These are phyloP conservation scores for Mycena floridula DNA, from an alignment of 768 basidiomycete genomes.

Conservation along the genomic window DNA sequence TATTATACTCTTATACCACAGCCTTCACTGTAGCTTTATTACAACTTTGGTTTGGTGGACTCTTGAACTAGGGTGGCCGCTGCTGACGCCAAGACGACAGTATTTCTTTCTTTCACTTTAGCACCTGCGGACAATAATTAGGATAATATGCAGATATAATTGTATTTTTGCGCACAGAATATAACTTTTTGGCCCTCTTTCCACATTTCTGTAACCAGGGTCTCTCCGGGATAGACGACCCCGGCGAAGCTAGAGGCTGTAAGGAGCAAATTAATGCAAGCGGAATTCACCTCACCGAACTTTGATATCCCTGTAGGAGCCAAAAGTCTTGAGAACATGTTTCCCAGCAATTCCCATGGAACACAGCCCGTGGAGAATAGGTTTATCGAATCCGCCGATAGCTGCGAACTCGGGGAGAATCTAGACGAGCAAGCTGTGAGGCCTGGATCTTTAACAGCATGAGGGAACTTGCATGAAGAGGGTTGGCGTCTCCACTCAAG, in stretches of 20 bases:
- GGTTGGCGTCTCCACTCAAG: constrained; percentile 88
- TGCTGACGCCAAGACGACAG: constrained; percentile 68
- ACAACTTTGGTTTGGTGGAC: constrained; percentile 57
- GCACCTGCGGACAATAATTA: constrained; percentile 43
- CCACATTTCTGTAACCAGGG: constrained; percentile 97
- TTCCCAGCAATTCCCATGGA: constrained; percentile 91
- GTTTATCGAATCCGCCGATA: constrained; percentile 91
- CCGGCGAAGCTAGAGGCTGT: constrained; percentile 65
- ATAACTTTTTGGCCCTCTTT: constrained; percentile 88
- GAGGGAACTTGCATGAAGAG: constrained; percentile 62
- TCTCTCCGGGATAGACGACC: constrained; percentile 93
- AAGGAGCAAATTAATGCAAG: background rate
- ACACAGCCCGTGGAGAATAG: constrained; percentile 86
- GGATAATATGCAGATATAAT: background rate
- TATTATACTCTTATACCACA: too few relatives aligned
- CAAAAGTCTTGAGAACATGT: constrained; percentile 84
- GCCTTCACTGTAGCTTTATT: too few relatives aligned
- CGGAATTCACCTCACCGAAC: constrained; percentile 56
- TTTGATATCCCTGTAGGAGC: constrained; percentile 89
- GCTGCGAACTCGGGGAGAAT: constrained; percentile 92
- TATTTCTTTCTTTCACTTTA: constrained; percentile 83
- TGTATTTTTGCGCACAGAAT: constrained; percentile 66
- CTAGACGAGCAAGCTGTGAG: constrained; percentile 26
- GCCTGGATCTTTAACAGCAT: background rate
- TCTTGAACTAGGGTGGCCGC: constrained; percentile 64